A percentile compares a stretch with the other conserved stretches of the same genome.
Conservation (phyloP, 2,329 filamentous ascomycete species). For the Cladophialophora exuberans region DNA sequence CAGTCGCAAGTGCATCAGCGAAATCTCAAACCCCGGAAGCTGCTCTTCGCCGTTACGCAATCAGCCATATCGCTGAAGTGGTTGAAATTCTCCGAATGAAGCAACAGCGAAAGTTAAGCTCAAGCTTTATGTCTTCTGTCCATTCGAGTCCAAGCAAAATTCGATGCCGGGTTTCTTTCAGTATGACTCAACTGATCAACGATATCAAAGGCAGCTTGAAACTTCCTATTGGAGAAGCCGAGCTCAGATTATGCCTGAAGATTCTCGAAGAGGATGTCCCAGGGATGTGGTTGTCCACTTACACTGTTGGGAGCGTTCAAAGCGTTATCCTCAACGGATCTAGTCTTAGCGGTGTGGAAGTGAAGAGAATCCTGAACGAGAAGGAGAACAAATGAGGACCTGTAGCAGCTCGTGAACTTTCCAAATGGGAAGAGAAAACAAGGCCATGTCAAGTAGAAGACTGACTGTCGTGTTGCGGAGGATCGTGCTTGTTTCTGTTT, state of each 20-base stretch:
- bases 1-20: slow-evolving; percentile 53
- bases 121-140: slow-evolving; percentile 29
- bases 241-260: slow-evolving; percentile 52
- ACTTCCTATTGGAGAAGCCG: slow-evolving; percentile 52
- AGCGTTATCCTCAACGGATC: slow-evolving; percentile 31
- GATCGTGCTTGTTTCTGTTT: not conserved
- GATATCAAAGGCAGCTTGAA: slow-evolving; percentile 69
- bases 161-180: slow-evolving; percentile 64
- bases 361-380: slow-evolving; percentile 22
- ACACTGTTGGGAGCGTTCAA: slow-evolving; percentile 34
- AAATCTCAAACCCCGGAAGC: slow-evolving; percentile 55
- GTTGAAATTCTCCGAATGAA: slow-evolving; percentile 70
- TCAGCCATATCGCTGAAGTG: slow-evolving; percentile 71
- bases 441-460: not conserved
- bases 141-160: slow-evolving; percentile 44
- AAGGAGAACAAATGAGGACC: not conserved
- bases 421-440: too few species aligned
- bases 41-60: slow-evolving; percentile 64
- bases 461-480: too few species aligned
- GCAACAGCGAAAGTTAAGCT: slow-evolving; percentile 41
- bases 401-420: too few species aligned
- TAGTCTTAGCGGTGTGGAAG: slow-evolving; percentile 27
- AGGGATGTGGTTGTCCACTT: slow-evolving; percentile 55
- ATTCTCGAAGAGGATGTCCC: slow-evolving; percentile 52
- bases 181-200: slow-evolving; percentile 64